phyloP scores from a whole-genome alignment of 331 rosid genomes.

The Erythrophleum ivorense region DNA sequence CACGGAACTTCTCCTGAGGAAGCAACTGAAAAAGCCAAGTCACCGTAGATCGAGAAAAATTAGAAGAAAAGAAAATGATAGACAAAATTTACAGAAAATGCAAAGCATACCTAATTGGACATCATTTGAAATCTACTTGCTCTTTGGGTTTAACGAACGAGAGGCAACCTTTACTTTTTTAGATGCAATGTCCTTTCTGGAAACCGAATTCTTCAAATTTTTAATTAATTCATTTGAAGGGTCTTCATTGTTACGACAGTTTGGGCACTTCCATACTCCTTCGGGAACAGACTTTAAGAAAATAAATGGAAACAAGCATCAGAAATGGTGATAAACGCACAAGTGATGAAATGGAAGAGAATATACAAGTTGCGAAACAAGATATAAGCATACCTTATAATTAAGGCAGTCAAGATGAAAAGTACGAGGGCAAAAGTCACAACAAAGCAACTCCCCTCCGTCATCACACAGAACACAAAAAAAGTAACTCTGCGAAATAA shows the following conservation, averaged over 20 bases:
- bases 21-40: background rate
- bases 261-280: slow-evolving; percentile 20
- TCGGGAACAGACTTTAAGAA: slow-evolving; percentile 23
- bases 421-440: slow-evolving; percentile 28
- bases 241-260: background rate
- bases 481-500: slow-evolving; percentile 12
- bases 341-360: background rate
- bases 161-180: background rate
- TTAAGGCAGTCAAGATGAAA: slow-evolving; percentile 15
- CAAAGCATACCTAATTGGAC: background rate
- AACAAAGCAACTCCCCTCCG: slow-evolving; percentile 10
- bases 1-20: too few species aligned
- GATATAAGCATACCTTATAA: slow-evolving; percentile 18
- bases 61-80: background rate
- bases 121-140: background rate
- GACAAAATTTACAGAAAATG: too few species aligned
- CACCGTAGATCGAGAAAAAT: too few species aligned
- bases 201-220: background rate
- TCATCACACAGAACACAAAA: slow-evolving; percentile 26
- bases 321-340: background rate
- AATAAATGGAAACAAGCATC: slow-evolving; percentile 5
- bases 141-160: background rate
- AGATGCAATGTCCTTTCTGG: background rate
- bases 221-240: background rate
- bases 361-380: background rate